Conservation (phyloP, 345 rosid genomes). For the Citrus cavaleriei region DNA sequence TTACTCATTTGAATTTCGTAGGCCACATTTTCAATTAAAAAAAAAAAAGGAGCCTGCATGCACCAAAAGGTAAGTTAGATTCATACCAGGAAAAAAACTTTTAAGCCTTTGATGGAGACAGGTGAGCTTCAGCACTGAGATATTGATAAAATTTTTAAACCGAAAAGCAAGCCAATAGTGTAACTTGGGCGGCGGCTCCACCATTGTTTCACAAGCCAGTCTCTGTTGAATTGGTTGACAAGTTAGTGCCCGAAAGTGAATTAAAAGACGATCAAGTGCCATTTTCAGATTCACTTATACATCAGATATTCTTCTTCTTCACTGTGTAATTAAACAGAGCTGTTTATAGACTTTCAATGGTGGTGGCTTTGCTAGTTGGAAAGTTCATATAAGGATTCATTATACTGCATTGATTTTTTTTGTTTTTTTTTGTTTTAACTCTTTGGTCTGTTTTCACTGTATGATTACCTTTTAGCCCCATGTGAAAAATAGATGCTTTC, state of each 20-base stretch:
- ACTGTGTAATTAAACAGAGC: neutral
- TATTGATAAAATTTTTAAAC: neutral
- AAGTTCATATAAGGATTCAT: neutral
- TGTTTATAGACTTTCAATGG: neutral
- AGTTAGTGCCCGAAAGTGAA: neutral
- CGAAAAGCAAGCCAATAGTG: neutral
- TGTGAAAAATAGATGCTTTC: conserved; percentile 5
- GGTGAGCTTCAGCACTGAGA: neutral
- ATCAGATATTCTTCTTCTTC: neutral
- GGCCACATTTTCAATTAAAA: neutral
- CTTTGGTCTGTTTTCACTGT: neutral
- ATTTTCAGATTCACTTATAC: neutral
- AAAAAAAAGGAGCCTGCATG: neutral
- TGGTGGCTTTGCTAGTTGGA: neutral
- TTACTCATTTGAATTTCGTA: neutral
- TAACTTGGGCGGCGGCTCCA: neutral
- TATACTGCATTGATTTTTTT: neutral
- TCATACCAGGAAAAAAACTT: neutral
- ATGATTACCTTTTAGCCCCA: neutral
- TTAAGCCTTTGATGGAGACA: neutral
- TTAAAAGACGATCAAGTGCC: neutral
- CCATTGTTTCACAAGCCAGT: neutral
- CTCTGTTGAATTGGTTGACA: neutral
- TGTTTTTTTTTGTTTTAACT: neutral
- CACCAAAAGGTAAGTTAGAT: neutral